Base-by-base conservation (phyloP, 805 yeast genomes). In the Gaillardinia entomophila region DNA sequence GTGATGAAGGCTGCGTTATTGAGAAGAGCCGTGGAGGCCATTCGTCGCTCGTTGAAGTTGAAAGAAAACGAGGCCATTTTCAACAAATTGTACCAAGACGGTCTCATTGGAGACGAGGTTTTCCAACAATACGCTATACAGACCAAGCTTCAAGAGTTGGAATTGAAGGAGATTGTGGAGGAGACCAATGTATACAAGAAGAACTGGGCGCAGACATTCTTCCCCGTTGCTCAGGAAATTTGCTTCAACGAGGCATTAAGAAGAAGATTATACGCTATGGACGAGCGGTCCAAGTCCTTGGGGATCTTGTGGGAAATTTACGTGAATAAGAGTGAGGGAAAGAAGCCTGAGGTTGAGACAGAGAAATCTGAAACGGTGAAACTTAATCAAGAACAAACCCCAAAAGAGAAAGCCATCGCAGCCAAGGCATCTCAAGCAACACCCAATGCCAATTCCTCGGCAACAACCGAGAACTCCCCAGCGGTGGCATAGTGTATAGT, bases 181-280 rank as follows among this genome's bases (percentile, higher is more conserved):
- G 96, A 86, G 57, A 87, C 92, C 27, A 87, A 85, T 53, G 43
- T 61, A 12, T 63, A 74, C 42, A 82, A 84, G 49, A 75, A 78
- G 28, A 90, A 87, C 22, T 89, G 96, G 96, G 77, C 81, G 6
- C 82, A 75, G 42, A 61, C 71, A 28, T 75, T 87, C 48, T 82
- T 87, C 49, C 83, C 83, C 7, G 73, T 80, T 11, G 81, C 89
- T 27, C 90, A 83, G 54, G 97, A 92, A 53, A 81, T 90, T 32
- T 86, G 95, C 41, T 84, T 88, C 59, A 92, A 90, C 54, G 90
- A 84, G 60, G 96, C 96, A 1, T 66, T 90, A 33, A 75, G 90
- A 59, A 78, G 92, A 66, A 80, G 97, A 50, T 48, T 75, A 23
- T 45, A 49, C 26, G 59, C 73, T 4, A 57, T 79, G 49, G 73